These are phyloP conservation scores for Austroboletus rostrupii DNA, from an alignment of 1,284 basidiomycete genomes.

Conservation along the genomic window DNA sequence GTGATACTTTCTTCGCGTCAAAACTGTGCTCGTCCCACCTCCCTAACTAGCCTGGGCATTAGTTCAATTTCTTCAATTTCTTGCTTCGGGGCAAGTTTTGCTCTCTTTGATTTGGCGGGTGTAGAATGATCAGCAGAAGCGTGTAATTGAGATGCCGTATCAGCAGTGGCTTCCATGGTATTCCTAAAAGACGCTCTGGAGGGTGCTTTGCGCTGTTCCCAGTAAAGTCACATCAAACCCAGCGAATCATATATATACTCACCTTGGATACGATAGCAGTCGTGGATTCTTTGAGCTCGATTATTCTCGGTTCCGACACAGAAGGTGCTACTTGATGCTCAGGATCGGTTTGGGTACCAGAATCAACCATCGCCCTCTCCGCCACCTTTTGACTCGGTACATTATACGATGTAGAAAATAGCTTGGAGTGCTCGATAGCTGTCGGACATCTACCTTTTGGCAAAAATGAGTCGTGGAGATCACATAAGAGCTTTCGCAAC, in stretches of 20 bases:
- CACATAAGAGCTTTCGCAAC: constrained; percentile 25
- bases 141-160: constrained; percentile 14
- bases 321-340: constrained; percentile 10
- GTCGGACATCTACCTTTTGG: constrained; percentile 5
- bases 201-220: constrained; percentile 28
- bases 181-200: constrained; percentile 18
- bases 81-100: constrained; percentile 23
- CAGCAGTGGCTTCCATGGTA: constrained; percentile 14
- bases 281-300: constrained; percentile 17
- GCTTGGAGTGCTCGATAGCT: not conserved
- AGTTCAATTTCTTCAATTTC: constrained; percentile 26
- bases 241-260: not conserved
- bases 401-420: not conserved
- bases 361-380: constrained; percentile 19
- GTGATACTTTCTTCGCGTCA: not conserved
- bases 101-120: constrained; percentile 29
- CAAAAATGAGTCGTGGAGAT: constrained; percentile 20
- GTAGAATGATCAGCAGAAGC: constrained; percentile 19
- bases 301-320: constrained; percentile 8
- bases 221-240: not conserved
- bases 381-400: not conserved
- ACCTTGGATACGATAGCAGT: constrained; percentile 21
- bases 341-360: constrained; percentile 26
- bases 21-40: constrained; percentile 16
- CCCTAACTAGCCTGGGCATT: constrained; percentile 2